Conservation (phyloP, 768 basidiomycete species). For the Naganishia kalamii region DNA sequence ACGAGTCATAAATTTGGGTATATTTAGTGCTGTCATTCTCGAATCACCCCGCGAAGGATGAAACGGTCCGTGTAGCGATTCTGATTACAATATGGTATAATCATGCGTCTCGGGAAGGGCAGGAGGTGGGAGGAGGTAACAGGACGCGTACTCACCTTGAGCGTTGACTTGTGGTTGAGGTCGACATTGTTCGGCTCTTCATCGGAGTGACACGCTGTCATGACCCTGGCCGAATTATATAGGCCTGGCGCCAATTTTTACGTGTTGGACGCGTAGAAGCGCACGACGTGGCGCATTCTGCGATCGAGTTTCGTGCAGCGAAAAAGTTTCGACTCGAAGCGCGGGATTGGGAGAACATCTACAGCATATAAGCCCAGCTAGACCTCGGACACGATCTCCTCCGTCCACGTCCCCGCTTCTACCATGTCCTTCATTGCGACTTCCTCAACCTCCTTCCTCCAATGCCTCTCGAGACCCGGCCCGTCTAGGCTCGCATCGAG, state of each 20-base stretch:
- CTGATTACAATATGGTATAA: constrained; percentile 23
- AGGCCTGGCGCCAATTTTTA: not conserved
- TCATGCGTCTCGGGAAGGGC: constrained; percentile 15
- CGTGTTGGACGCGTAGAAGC: not conserved
- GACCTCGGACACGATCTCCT: not conserved
- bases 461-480: constrained; percentile 21
- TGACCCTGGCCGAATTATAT: too few relatives aligned
- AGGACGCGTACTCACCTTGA: not conserved
- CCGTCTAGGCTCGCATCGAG: constrained; percentile 21
- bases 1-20: constrained; percentile 18
- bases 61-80: constrained; percentile 24
- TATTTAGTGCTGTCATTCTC: constrained; percentile 18
- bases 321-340: not conserved
- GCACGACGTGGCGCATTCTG: not conserved
- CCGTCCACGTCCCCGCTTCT: not conserved
- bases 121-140: not conserved
- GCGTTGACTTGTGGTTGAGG: not conserved
- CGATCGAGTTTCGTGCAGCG: too few relatives aligned
- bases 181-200: not conserved
- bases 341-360: not conserved
- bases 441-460: constrained; percentile 10
- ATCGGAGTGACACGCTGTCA: too few relatives aligned
- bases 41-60: not conserved
- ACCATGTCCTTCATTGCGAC: constrained; percentile 1
- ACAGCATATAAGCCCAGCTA: not conserved